Evolutionary conservation across 2,329 filamentous ascomycete species (phyloP).

Genomic region (Myriosclerotinia curreyana): DNA sequence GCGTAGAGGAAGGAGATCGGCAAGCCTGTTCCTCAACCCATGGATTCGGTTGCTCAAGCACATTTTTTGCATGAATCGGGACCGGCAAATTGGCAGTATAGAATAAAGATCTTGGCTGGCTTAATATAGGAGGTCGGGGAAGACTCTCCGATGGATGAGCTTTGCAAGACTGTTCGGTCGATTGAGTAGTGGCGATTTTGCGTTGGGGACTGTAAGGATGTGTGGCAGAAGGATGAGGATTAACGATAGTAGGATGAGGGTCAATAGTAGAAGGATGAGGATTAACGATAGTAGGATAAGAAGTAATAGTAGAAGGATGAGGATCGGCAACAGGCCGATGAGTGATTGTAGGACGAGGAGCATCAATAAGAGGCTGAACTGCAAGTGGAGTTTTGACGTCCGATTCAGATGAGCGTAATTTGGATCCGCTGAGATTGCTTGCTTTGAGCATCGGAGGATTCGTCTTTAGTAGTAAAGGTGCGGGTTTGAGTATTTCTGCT

Average conservation of each 20-base stretch:
- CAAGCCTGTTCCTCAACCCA: slow-evolving; percentile 1
- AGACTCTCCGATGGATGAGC: neutral
- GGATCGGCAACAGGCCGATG: neutral
- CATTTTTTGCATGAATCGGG: slow-evolving; percentile 4
- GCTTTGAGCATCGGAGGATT: slow-evolving; percentile 8
- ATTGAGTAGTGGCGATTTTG: neutral
- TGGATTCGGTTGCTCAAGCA: neutral
- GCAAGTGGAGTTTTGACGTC: neutral
- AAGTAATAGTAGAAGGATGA: neutral
- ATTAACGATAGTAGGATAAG: neutral
- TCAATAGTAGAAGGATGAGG: neutral
- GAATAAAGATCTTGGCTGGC: slow-evolving; percentile 10
- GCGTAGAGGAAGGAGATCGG: slow-evolving; percentile 2
- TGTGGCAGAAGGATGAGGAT: neutral
- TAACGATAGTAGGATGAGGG: neutral
- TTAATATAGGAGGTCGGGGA: neutral
- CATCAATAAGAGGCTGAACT: neutral
- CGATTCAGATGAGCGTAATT: neutral
- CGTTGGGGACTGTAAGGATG: neutral
- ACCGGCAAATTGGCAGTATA: neutral
- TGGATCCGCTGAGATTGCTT: neutral
- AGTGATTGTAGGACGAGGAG: neutral
- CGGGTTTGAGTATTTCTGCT: slow-evolving; percentile 44
- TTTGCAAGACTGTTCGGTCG: slow-evolving; percentile 1
- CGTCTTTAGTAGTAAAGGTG: slow-evolving; percentile 34